A percentile compares a stretch with the other conserved stretches of the same genome.
These are phyloP conservation scores for Wallacemonas sp. DNA, from an alignment of 208 protist genomes.

Conservation along the genomic window DNA sequence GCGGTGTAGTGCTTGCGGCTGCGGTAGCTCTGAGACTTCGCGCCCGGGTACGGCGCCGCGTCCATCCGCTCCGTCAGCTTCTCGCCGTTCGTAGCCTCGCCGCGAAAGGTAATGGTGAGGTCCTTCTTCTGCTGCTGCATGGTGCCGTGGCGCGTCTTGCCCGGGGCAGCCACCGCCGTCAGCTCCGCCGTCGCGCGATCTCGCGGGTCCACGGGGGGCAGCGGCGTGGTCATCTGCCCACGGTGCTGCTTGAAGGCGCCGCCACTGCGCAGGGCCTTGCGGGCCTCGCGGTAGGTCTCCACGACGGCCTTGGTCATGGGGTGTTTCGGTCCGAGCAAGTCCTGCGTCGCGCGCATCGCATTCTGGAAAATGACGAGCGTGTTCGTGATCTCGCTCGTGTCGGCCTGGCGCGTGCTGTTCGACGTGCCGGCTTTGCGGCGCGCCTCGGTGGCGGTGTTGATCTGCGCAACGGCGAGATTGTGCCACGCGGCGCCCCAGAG, in stretches of 20 bases:
- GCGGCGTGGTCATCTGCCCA: constrained; percentile 59
- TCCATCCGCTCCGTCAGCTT: constrained; percentile 73
- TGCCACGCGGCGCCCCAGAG: constrained; percentile 91
- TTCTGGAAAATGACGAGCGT: constrained; percentile 76
- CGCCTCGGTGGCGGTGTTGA: constrained; percentile 64
- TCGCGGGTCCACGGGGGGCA: constrained; percentile 70
- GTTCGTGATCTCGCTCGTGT: constrained; percentile 73
- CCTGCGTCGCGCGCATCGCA: constrained; percentile 83
- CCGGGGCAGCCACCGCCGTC: constrained; percentile 35
- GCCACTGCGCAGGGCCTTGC: constrained; percentile 46
- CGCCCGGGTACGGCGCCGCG: constrained; percentile 65
- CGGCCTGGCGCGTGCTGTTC: constrained; percentile 32
- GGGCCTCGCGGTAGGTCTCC: constrained; percentile 72
- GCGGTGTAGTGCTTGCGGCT: constrained; percentile 19
- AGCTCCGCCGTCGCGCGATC: constrained; percentile 57
- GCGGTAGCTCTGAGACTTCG: constrained; percentile 43
- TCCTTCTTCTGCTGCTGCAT: constrained; percentile 55
- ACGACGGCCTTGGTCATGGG: constrained; percentile 77
- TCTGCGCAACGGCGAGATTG: constrained; percentile 84
- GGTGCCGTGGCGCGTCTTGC: constrained; percentile 50
- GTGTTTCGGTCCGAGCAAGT: constrained; percentile 73
- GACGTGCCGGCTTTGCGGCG: constrained; percentile 9
- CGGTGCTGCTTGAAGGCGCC: constrained; percentile 82
- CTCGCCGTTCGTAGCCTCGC: constrained; percentile 62
- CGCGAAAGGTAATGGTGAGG: constrained; percentile 86